A percentile compares a stretch with the other conserved stretches of the same genome.
These are phyloP conservation scores for Podila verticillata DNA, from an alignment of 192 early-diverging fungal species.

Conservation along the genomic window DNA sequence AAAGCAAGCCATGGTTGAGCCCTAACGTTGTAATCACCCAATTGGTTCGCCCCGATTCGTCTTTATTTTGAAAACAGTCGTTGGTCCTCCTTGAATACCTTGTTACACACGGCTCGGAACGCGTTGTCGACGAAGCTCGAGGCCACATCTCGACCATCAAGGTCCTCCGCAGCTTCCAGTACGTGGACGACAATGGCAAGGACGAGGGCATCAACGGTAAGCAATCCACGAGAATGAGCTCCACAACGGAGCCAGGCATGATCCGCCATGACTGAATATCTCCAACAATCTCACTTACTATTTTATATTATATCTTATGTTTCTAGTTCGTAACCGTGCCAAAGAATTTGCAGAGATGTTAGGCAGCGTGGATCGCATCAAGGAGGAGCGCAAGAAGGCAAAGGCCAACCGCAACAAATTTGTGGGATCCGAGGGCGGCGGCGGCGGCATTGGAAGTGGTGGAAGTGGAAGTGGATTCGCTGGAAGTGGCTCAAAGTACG, in stretches of 20 bases:
- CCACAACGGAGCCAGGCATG: not conserved
- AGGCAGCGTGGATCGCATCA: conserved; percentile 79
- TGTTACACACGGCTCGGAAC: conserved; percentile 93
- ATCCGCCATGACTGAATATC: too few relatives aligned
- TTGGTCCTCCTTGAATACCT: conserved; percentile 94
- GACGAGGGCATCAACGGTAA: conserved; percentile 98
- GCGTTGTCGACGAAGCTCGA: conserved; percentile 89
- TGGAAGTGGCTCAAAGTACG: conserved; percentile 55
- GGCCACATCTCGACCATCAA: conserved; percentile 91
- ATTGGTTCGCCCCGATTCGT: not conserved
- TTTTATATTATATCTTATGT: too few relatives aligned
- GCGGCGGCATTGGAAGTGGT: conserved; percentile 18
- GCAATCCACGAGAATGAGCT: not conserved
- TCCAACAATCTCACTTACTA: too few relatives aligned
- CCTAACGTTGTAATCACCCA: not conserved
- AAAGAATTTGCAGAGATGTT: conserved; percentile 91
- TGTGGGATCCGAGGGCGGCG: conserved; percentile 66
- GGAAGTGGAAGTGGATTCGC: conserved; percentile 52
- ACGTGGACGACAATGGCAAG: conserved; percentile 92
- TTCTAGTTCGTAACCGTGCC: conserved; percentile 82
- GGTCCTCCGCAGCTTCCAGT: conserved; percentile 87
- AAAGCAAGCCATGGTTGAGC: not conserved
- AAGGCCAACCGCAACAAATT: conserved; percentile 92
- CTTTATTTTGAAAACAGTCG: conserved; percentile 59
- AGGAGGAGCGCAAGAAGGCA: conserved; percentile 89